A percentile compares a stretch with the other conserved stretches of the same genome.
phyloP scores from a whole-genome alignment of 2,329 filamentous ascomycete genomes.

The Claviceps arundinis region DNA sequence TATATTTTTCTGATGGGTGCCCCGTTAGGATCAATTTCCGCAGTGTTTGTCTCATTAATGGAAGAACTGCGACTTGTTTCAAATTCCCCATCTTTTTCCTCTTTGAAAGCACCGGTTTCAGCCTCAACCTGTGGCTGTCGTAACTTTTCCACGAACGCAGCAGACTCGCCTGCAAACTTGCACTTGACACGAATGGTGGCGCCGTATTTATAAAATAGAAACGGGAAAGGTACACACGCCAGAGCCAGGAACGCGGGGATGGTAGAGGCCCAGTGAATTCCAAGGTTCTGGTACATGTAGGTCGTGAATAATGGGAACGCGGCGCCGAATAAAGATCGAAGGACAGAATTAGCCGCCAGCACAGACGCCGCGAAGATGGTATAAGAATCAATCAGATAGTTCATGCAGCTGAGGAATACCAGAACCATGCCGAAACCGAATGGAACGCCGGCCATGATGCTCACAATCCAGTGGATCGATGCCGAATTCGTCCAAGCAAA shows the following conservation, averaged over 20 bases:
- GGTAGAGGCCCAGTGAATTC: conserved; percentile 30
- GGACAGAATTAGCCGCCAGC: conserved; percentile 24
- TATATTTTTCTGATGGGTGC: not conserved
- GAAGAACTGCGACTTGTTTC: not conserved
- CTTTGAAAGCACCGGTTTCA: not conserved
- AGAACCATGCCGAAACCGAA: conserved; percentile 31
- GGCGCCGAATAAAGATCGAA: conserved; percentile 24
- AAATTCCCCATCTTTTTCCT: not conserved
- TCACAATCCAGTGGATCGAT: conserved; percentile 14
- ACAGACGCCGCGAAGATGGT: conserved; percentile 25
- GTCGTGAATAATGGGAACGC: conserved; percentile 25
- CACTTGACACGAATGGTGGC: conserved; percentile 16
- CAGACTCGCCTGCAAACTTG: conserved; percentile 5
- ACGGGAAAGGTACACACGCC: conserved; percentile 22
- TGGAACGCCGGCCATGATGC: conserved; percentile 25
- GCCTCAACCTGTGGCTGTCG: not conserved
- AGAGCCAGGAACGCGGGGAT: conserved; percentile 26
- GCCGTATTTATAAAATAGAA: conserved; percentile 25
- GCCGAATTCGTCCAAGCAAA: conserved; percentile 12
- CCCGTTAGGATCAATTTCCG: not conserved
- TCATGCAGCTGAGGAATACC: conserved; percentile 37
- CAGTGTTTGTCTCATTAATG: not conserved
- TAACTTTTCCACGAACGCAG: conserved; percentile 5
- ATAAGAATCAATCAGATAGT: conserved; percentile 47
- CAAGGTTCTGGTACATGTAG: conserved; percentile 24